These are phyloP conservation scores for Oryza brachyantha DNA, from an alignment of 176 grass and related monocot species.

Conservation along the genomic window DNA sequence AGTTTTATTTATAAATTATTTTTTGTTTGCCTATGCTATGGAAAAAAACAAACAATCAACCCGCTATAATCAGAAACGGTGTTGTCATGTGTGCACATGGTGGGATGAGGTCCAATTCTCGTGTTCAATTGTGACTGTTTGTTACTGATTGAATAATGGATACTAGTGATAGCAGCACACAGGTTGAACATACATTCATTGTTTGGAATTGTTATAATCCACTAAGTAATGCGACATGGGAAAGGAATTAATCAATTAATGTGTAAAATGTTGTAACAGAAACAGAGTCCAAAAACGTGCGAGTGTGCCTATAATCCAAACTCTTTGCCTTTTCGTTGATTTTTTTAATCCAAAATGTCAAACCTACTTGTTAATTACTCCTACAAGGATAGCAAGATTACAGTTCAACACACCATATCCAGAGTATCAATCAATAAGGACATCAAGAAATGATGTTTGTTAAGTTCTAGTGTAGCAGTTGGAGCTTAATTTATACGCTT, in stretches of 20 bases:
- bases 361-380: neutral
- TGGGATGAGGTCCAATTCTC: too few species aligned
- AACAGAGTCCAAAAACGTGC: neutral
- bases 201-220: constrained; percentile 9
- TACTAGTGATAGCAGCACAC: neutral
- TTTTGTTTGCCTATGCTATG: too few species aligned
- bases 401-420: too few species aligned
- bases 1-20: too few species aligned
- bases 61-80: too few species aligned
- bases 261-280: neutral
- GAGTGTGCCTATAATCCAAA: neutral
- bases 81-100: neutral
- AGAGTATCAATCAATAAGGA: too few species aligned
- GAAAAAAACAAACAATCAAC: too few species aligned
- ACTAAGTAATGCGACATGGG: neutral
- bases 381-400: too few species aligned
- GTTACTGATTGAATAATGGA: neutral
- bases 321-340: too few species aligned
- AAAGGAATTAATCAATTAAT: neutral
- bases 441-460: too few species aligned
- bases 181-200: neutral
- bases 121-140: neutral
- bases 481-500: too few species aligned
- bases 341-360: neutral
- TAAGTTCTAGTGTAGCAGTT: too few species aligned